Evolutionary conservation across 805 yeast species (phyloP).

Genomic region (Saccharomycopsis synnaedendra): DNA sequence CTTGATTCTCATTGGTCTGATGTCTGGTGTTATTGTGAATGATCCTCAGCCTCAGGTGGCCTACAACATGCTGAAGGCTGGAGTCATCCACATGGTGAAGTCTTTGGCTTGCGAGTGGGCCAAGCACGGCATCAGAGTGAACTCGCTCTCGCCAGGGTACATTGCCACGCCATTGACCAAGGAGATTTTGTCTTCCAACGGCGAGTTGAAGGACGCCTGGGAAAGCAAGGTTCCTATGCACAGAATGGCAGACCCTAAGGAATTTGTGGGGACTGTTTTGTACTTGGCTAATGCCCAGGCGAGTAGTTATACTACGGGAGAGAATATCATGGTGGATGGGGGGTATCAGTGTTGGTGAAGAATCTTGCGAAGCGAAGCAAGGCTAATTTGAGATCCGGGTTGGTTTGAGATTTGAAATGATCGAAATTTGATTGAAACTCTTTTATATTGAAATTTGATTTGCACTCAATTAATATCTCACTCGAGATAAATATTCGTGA

Average conservation of each 20-base stretch:
- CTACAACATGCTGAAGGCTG: conserved; percentile 66
- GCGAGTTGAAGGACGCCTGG: conserved; percentile 46
- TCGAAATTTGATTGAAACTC: too few species aligned
- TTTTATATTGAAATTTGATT: too few species aligned
- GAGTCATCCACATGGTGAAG: conserved; percentile 52
- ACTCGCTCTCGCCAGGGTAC: conserved; percentile 60
- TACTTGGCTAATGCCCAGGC: conserved; percentile 48
- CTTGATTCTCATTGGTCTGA: conserved; percentile 52
- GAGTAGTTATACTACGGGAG: conserved; percentile 53
- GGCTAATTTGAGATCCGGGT: too few species aligned
- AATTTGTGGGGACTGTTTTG: conserved; percentile 51
- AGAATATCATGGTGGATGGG: conserved; percentile 57
- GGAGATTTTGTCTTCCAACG: conserved; percentile 34
- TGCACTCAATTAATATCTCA: too few species aligned
- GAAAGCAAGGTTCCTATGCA: conserved; percentile 54
- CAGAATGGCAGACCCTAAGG: conserved; percentile 62
- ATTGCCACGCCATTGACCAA: conserved; percentile 61
- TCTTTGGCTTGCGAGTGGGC: conserved; percentile 73
- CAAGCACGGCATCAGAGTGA: conserved; percentile 45
- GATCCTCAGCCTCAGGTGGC: conserved; percentile 65
- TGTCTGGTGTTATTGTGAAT: conserved; percentile 62
- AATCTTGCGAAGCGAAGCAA: too few species aligned
- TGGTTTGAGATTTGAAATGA: too few species aligned
- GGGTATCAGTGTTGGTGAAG: conserved; percentile 40
- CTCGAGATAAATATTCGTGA: too few species aligned